Evolutionary conservation across 2,329 filamentous ascomycete genomes (phyloP), one percentile per base, ranked within the genome.

Genomic region (Thielaviopsis euricoi): DNA sequence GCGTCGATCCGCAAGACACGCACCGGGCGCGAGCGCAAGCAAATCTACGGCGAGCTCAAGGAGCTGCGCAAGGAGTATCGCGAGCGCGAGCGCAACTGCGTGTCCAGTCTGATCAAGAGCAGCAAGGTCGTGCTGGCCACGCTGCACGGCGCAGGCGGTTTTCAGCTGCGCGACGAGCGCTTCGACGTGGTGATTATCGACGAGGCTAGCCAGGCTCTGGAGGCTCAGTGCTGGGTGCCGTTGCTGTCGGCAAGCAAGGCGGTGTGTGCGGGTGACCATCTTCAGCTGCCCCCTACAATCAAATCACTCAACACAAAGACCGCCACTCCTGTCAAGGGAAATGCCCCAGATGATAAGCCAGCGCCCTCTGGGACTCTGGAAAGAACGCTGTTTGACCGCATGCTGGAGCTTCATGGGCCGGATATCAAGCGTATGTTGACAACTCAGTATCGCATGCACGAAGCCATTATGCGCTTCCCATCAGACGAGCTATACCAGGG

Each of bases 391-490:
- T 98, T 98, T 68, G 91, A 97, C 69, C 80, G 93, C 26, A 76
- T 98, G 49, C 76, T 98, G 51, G 76, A 78, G 5, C 74, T 96
- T 17, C 87, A 98, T 67, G 93, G 93, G 0, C 72, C 82, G 1
- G 75, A 75, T 4, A 89, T 98, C 72, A 97, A 97, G 73, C 78
- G 87, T 55, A 95, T 97, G 87, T 80, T 98, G 23, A 97, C 89
- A 3, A 95, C 86, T 4, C 93, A 98, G 71, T 98, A 98, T 69
- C 89, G 93, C 43, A 98, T 98, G 93, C 89, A 98, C 67, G 86
- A 95, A 66, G 82, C 77, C 57, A 97, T 98, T 65, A 97, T 97
- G 90, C 79, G 82, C 6, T 98, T 96, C 65, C 91, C 93, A 0
- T 96, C 91, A 0, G 79, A 87, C 61, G 84, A 91, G 67, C 76